Base-by-base conservation (phyloP, 176 grass and related monocot species). In the Alloteropsis semialata region DNA sequence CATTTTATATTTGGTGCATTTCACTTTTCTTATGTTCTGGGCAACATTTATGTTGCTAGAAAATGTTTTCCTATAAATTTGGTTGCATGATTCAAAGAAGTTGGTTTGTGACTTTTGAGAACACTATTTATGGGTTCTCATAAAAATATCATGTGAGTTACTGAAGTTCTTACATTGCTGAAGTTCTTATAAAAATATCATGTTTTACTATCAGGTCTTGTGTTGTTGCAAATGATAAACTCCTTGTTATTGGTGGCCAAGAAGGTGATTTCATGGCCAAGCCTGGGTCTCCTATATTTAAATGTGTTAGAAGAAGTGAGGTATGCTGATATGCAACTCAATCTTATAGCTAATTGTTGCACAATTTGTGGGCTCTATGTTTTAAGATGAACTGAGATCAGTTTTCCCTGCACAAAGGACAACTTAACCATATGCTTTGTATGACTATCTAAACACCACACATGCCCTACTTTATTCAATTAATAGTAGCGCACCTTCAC, bases 221-320 rank as follows among this genome's bases (percentile, higher is more conserved):
- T 84, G 87, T 96, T 59, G 93, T 99, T 87, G 97, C 97, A 77
- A 99, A 96, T 81, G 89, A 99, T 89, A 87, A 94, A 75, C 91
- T 98, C 25, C 76, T 99, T 71, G 65, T 83, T 75, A 99, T 99
- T 69, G 97, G 97, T 86, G 97, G 97, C 57, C 93, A 99, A 96
- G 97, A 96, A 91, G 97, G 97, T 51, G 97, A 99, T 87, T 99
- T 92, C 87, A 99, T 99, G 97, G 97, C 97, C 13, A 99, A 99
- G 77, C 97, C 93, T 78, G 93, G 97, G 80, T 99, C 97, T 41
- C 97, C 93, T 67, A 99, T 96, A 82, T 99, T 99, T 89, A 99
- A 96, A 53, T 99, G 97, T 94, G 93, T 90, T 48, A 87, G 89
- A 88, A 91, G 97, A 92, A 84, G 79, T 75, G 97, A 99, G 91